phyloP scores from a whole-genome alignment of 2,329 filamentous ascomycete genomes.

The Botrytis medusae region DNA sequence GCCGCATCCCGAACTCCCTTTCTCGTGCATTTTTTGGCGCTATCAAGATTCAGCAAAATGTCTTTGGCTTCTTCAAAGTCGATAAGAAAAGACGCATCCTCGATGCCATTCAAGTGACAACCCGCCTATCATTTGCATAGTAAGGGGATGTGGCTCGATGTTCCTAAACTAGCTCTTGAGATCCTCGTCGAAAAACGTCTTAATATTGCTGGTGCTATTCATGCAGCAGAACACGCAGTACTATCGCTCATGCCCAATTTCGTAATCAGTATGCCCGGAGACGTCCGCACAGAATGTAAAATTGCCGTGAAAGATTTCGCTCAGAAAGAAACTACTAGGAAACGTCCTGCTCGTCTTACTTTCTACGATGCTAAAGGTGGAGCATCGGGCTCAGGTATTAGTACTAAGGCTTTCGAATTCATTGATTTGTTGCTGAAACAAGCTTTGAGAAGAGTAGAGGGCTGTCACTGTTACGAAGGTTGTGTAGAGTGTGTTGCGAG shows the following conservation, averaged over 20 bases:
- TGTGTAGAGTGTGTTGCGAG: constrained; percentile 90
- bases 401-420: constrained; percentile 91
- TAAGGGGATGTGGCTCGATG: constrained; percentile 94
- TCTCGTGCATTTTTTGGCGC: constrained; percentile 80
- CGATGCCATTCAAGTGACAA: constrained; percentile 94
- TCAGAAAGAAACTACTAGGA: constrained; percentile 65
- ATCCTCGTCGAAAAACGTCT: constrained; percentile 72
- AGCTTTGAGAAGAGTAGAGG: constrained; percentile 73
- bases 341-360: constrained; percentile 82
- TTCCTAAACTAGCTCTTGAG: constrained; percentile 75
- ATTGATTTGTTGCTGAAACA: constrained; percentile 74
- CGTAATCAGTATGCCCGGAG: constrained; percentile 84
- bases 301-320: constrained; percentile 84
- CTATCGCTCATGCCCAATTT: constrained; percentile 86
- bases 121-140: constrained; percentile 79
- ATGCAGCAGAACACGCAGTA: constrained; percentile 90
- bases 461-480: constrained; percentile 74
- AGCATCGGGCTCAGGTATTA: constrained; percentile 78
- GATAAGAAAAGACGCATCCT: constrained; percentile 81
- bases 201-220: constrained; percentile 85
- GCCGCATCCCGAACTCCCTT: constrained; percentile 61
- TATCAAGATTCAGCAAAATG: constrained; percentile 82
- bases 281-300: constrained; percentile 95
- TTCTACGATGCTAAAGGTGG: constrained; percentile 97
- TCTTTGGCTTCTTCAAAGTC: constrained; percentile 98